Base-by-base conservation (phyloP, 495 filamentous ascomycete genomes). In the Pseudomonodictys pantanalensis region DNA sequence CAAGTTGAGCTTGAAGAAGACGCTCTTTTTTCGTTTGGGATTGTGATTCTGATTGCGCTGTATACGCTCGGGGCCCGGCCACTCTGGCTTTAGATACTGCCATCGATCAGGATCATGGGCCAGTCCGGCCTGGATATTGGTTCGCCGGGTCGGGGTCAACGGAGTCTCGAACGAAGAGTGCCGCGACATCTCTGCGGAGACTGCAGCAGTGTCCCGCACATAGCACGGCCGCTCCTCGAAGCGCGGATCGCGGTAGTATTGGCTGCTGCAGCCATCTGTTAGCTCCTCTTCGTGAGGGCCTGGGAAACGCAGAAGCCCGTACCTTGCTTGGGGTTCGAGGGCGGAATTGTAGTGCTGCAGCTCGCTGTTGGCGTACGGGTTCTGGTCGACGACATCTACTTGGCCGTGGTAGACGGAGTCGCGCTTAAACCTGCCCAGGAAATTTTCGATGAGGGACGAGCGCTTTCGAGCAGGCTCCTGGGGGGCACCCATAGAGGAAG, bases 51-150 rank as follows among this genome's bases (percentile, higher is more conserved):
- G n/a, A 45, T 8, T 26, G 10, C 48, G 3, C 3, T 11, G 28
- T 9, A 3, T 28, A 7, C 26, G n/a, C 12, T 8, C 46, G 28
- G 46, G 55, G 3, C 22, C 9, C 1, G 47, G 47, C 25, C 38
- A 52, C 3, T 38, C 43, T 23, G 38, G 47, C 15, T 41, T 50
- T 22, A 52, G 20, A 2, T 12, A 15, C 1, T 28, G 33, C 56
- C 56, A 60, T 1, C 26, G 56, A 33, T 45, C 17, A 7, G 46
- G 47, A 15, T 60, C 48, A 6, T 7, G 10, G 23, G n/a, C 17
- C 2, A 30, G 20, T 3, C 56, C 56, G 7, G 56, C 46, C 9
- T 52, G 47, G 29, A 28, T 48, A 25, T 60, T 60, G 18, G 56
- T 52, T 2, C 18, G 9, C 2, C n/a, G 56, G 5, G 46, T 60